Evolutionary conservation across 192 early-diverging fungal species (phyloP).

Genomic region (Rhizoclosmatium globosum): DNA sequence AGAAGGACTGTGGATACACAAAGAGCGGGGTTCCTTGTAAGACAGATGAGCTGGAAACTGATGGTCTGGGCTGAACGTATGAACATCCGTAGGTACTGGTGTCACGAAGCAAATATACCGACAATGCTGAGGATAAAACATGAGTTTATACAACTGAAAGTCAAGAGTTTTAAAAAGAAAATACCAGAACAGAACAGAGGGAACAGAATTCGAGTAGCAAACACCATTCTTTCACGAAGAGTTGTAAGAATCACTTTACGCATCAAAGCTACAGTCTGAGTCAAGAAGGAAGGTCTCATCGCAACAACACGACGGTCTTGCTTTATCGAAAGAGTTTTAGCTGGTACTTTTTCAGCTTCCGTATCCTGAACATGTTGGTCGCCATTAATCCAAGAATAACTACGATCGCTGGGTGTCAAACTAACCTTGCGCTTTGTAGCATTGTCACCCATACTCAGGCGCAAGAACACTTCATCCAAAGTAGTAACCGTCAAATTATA

Average conservation of each 20-base stretch:
- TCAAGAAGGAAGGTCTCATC: neutral
- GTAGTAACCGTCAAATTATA: constrained; percentile 21
- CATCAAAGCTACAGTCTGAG: neutral
- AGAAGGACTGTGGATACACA: neutral
- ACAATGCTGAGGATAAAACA: no score
- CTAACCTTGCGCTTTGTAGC: constrained; percentile 37
- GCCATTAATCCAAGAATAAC: neutral
- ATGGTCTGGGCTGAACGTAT: neutral
- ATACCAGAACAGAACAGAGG: neutral
- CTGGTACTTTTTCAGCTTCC: neutral
- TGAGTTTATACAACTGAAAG: neutral
- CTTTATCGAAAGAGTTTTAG: neutral
- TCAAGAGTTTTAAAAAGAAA: neutral
- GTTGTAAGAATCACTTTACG: constrained; percentile 6
- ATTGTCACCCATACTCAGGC: neutral
- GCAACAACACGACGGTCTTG: neutral
- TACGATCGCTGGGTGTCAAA: neutral
- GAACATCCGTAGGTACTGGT: neutral
- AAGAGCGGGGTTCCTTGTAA: neutral
- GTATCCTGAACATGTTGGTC: neutral
- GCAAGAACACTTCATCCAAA: constrained; percentile 37
- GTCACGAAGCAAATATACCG: neutral
- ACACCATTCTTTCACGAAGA: neutral
- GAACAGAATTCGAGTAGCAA: neutral
- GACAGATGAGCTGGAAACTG: neutral